Base-by-base conservation (phyloP, 441 rosid genomes). In the Erysimum cheiri region DNA sequence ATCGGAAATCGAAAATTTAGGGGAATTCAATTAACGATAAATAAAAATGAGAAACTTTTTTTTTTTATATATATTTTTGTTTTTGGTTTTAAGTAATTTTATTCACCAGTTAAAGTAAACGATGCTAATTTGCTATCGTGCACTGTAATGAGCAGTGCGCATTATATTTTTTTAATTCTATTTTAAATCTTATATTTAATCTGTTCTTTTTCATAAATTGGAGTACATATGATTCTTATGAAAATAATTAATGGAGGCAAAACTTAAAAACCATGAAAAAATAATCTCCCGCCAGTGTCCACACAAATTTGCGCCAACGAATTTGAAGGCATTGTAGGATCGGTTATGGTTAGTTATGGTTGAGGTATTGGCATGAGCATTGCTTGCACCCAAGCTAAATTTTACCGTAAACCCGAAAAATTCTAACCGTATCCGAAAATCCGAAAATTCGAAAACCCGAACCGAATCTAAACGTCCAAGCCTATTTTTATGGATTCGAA, bases 101-200 rank as follows among this genome's bases (percentile, higher is more conserved):
- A 15, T 41, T 60, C 28, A 19, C 49, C 5, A 74, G 85, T 72
- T 77, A 74, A 82, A 80, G 93, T 84, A 90, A 93, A 86, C 92
- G 85, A 82, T 77, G 90, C 81, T 86, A 85, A 83, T 85, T 71
- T 75, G 70, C 92, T 87, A 90, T 74, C 67, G 57, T 87, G 83
- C 81, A 79, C 91, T 24, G 2, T 26, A 62, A 76, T 78, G 89
- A 82, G 81, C 71, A 76, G 49, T 83, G 60, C 78, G 67, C 82
- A 19, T 40, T 40, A 26, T 13, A 59, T 47, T 3, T 48, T 54
- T 10, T 13, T 13, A 32, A n/a, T 14, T 7, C 1, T 40, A 1
- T 3, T 37, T 10, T 10, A 32, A 14, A 53, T 33, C 28, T 41
- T 63, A 33, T 54, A 55, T 62, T 17, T 26, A 44, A 63, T 17